These are phyloP conservation scores for Taphrina flavorubra DNA, from an alignment of 1,139 yeast genomes.

Conservation along the genomic window DNA sequence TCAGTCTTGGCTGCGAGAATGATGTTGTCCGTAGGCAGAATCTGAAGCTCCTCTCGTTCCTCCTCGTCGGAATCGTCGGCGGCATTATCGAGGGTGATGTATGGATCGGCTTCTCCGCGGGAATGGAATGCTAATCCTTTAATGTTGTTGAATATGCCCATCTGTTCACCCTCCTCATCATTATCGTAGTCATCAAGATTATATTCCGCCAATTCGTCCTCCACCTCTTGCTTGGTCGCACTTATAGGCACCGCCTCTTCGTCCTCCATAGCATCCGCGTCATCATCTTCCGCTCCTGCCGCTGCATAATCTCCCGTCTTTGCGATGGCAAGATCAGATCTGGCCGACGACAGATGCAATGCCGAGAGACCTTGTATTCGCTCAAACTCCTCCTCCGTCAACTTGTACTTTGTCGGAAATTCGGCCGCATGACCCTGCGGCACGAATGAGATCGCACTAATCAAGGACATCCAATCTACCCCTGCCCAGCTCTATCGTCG, in stretches of 20 bases:
- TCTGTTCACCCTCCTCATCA: conserved; percentile 57
- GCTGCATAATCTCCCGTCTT: conserved; percentile 51
- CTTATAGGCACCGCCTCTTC: conserved; percentile 42
- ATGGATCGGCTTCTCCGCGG: conserved; percentile 72
- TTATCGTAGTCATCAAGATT: conserved; percentile 81
- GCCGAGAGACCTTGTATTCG: conserved; percentile 86
- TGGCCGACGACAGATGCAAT: conserved; percentile 77
- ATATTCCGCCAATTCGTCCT: conserved; percentile 87
- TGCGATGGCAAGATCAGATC: conserved; percentile 57
- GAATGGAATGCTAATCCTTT: conserved; percentile 62
- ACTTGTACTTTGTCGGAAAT: conserved; percentile 84
- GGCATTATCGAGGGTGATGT: conserved; percentile 66
- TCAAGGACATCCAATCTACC: conserved; percentile 58
- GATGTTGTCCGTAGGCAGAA: conserved; percentile 87
- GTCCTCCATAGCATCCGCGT: conserved; percentile 46
- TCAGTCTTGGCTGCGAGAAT: conserved; percentile 93
- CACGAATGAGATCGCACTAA: conserved; percentile 93
- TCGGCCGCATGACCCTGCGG: conserved; percentile 96
- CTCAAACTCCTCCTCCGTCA: conserved; percentile 90
- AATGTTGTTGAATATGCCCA: conserved; percentile 54
- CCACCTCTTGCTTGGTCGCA: conserved; percentile 54
- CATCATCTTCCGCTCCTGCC: conserved; percentile 24
- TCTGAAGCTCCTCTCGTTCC: conserved; percentile 81
- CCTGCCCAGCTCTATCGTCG: neutral
- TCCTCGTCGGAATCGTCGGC: conserved; percentile 61